These are phyloP conservation scores for Dendrobium nobile DNA, from an alignment of 106 monocot species.

Conservation along the genomic window DNA sequence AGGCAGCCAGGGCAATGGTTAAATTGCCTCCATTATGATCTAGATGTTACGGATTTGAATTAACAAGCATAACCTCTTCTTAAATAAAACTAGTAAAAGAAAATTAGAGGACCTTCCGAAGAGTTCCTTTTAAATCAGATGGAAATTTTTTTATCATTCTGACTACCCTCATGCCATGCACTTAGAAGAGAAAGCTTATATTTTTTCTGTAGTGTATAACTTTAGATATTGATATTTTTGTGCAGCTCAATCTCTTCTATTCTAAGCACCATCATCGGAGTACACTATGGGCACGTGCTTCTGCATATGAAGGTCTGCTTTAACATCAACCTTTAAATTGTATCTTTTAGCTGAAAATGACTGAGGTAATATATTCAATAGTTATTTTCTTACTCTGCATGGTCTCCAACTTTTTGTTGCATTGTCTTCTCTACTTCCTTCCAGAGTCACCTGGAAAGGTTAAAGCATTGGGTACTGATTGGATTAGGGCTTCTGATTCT, in stretches of 20 bases:
- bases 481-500: constrained; percentile 44
- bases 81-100: no score
- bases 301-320: constrained; percentile 65
- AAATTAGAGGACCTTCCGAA: no score
- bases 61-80: no score
- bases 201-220: not conserved
- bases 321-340: constrained; percentile 3
- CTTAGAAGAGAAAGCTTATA: not conserved
- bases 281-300: constrained; percentile 83
- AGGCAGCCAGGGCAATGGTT: not conserved
- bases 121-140: no score
- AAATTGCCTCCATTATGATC: no score
- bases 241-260: constrained; percentile 71
- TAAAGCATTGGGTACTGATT: constrained; percentile 62
- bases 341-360: not conserved
- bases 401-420: not conserved
- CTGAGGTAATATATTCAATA: no score
- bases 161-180: not conserved
- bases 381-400: not conserved
- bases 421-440: not conserved
- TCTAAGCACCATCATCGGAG: constrained; percentile 67
- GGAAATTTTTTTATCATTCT: no score
- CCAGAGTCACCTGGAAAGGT: constrained; percentile 53
- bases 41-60: no score
- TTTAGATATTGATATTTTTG: constrained; percentile 1